These are phyloP conservation scores for Epicoccum nigrum DNA, from an alignment of 2,329 filamentous ascomycete species.

Conservation along the genomic window DNA sequence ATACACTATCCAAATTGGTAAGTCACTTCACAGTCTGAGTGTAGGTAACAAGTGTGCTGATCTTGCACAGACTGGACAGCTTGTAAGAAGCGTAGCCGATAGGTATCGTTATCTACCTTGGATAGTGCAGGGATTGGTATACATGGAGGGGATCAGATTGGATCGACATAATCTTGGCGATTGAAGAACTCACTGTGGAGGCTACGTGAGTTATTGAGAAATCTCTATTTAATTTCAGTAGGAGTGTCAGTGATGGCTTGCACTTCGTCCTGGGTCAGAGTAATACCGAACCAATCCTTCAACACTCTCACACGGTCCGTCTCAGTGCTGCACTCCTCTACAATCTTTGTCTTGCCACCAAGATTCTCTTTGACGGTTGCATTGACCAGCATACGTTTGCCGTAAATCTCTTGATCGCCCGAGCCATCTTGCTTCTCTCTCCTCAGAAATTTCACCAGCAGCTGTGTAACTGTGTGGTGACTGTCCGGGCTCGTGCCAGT, in stretches of 20 bases:
- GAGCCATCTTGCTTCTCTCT: conserved; percentile 39
- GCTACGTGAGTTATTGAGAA: too few species aligned
- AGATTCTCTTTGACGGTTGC: conserved; percentile 53
- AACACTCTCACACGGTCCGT: conserved; percentile 48
- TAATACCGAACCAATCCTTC: conserved; percentile 50
- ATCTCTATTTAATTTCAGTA: conserved; percentile 31
- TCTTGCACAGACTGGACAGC: too few species aligned
- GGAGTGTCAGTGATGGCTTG: conserved; percentile 40
- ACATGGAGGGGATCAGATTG: too few species aligned
- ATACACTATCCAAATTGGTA: conserved; percentile 1
- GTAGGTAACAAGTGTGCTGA: too few species aligned
- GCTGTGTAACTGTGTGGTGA: conserved; percentile 39
- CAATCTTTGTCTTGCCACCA: conserved; percentile 48
- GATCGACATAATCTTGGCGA: too few species aligned
- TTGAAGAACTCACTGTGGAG: too few species aligned
- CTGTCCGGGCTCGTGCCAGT: conserved; percentile 40
- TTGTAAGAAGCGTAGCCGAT: too few species aligned
- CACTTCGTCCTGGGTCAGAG: conserved; percentile 45
- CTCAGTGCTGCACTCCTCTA: conserved; percentile 49
- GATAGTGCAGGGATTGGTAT: too few species aligned
- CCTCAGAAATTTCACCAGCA: conserved; percentile 50
- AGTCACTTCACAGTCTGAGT: too few species aligned
- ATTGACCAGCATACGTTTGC: conserved; percentile 50
- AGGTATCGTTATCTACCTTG: too few species aligned
- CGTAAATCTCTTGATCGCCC: conserved; percentile 40